Evolutionary conservation across 2,329 filamentous ascomycete genomes (phyloP).

Genomic region (Trichoderma koningii): DNA sequence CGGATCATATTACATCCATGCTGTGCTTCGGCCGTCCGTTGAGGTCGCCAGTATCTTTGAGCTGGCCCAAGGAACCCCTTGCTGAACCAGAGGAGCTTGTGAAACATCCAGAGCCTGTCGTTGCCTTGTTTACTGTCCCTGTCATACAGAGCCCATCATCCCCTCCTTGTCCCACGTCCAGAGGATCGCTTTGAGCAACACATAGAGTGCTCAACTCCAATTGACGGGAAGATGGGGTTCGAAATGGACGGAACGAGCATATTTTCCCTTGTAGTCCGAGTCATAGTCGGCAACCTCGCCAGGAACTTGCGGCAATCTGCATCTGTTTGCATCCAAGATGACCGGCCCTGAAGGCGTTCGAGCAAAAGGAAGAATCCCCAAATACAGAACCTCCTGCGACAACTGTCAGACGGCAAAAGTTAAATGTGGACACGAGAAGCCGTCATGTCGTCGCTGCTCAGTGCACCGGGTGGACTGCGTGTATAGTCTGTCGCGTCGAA

Average conservation of each 20-base stretch:
- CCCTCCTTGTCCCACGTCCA: constrained; percentile 1
- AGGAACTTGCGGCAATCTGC: background rate
- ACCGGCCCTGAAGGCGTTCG: background rate
- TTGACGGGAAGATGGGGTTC: background rate
- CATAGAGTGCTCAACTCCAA: background rate
- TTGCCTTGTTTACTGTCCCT: background rate
- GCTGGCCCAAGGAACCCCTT: background rate
- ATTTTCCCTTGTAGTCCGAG: background rate
- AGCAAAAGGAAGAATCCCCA: background rate
- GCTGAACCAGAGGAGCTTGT: background rate
- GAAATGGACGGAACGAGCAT: background rate
- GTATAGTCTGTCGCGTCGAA: constrained; percentile 26
- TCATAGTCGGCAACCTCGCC: background rate
- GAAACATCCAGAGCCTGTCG: background rate
- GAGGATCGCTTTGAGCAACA: no score
- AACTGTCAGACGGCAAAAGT: constrained; percentile 24
- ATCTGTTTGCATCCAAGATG: constrained; percentile 18
- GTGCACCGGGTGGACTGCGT: constrained; percentile 20
- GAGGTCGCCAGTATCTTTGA: background rate
- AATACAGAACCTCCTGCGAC: constrained; percentile 26
- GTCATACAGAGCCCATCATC: background rate
- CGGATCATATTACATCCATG: background rate
- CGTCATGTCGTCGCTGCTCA: constrained; percentile 16
- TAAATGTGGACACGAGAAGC: constrained; percentile 26
- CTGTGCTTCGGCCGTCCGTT: background rate